phyloP scores from a whole-genome alignment of 2,329 filamentous ascomycete species.

The Malbranchea zuffiana region DNA sequence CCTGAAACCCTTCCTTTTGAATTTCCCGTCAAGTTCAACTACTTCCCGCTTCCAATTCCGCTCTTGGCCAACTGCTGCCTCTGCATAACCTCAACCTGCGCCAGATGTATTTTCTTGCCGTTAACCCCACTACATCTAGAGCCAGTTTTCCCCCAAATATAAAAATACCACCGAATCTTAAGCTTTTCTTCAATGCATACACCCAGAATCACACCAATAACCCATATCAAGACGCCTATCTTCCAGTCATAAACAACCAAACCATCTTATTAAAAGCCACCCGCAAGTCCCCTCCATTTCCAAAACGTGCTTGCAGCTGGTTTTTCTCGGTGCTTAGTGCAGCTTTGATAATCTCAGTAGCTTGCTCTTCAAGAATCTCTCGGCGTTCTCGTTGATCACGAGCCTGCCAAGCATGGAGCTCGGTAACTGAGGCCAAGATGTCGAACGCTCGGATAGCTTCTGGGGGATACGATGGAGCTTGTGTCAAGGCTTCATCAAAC shows the following conservation, averaged over 20 bases:
- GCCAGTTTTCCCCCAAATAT: too few relatives aligned
- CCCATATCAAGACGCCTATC: slow-evolving; percentile 2
- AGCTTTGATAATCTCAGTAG: slow-evolving; percentile 7
- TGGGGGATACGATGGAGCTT: slow-evolving; percentile 3
- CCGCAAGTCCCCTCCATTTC: slow-evolving; percentile 6
- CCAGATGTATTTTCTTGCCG: too few relatives aligned
- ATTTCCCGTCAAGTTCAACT: too few relatives aligned
- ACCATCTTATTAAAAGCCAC: slow-evolving; percentile 5
- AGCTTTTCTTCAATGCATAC: background rate
- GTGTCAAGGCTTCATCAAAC: slow-evolving; percentile 6
- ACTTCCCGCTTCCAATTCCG: too few relatives aligned
- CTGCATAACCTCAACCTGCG: too few relatives aligned
- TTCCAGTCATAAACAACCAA: slow-evolving; percentile 5
- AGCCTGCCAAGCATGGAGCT: slow-evolving; percentile 4
- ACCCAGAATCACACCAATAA: background rate
- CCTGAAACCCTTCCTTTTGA: too few relatives aligned
- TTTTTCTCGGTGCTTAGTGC: slow-evolving; percentile 5
- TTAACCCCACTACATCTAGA: too few relatives aligned
- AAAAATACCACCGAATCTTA: background rate
- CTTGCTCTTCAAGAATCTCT: background rate
- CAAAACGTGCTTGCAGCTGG: slow-evolving; percentile 7
- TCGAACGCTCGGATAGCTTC: slow-evolving; percentile 9
- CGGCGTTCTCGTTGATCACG: background rate
- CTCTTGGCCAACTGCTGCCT: too few relatives aligned
- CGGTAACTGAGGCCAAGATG: slow-evolving; percentile 5